phyloP scores from a whole-genome alignment of 345 rosid genomes.

The Combretum micranthum region DNA sequence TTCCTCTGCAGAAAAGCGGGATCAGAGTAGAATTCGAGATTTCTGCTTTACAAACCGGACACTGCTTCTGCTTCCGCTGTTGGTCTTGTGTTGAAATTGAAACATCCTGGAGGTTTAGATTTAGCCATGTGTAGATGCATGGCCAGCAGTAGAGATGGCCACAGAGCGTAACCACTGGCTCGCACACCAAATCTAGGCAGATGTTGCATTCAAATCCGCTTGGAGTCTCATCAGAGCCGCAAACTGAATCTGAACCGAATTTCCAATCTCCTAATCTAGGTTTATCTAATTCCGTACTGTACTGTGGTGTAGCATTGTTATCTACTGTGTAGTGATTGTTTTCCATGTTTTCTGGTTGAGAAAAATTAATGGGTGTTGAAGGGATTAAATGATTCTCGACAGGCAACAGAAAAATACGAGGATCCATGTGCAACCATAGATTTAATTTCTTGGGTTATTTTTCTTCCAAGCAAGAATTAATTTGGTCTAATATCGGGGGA shows the following conservation, averaged over 20 bases:
- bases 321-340: no score
- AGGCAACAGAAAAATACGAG: no score
- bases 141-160: conserved; percentile 99
- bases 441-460: no score
- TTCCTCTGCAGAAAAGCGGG: conserved; percentile 81
- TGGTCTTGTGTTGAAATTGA: conserved; percentile 21
- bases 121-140: conserved; percentile 93
- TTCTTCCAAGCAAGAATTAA: no score
- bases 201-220: conserved; percentile 70
- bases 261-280: conserved; percentile 20
- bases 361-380: no score
- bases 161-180: conserved; percentile 83
- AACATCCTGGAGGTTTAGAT: conserved; percentile 29
- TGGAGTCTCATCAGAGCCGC: conserved; percentile 20
- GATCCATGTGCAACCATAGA: no score
- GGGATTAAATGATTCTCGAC: no score
- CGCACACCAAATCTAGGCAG: conserved; percentile 70
- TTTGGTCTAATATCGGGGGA: no score
- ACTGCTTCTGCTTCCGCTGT: conserved; percentile 36
- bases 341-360: no score
- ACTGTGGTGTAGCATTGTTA: no score
- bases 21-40: conserved; percentile 57
- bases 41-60: conserved; percentile 90
- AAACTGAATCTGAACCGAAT: conserved; percentile 8
- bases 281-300: conserved; percentile 17